Conservation (phyloP, 2,329 filamentous ascomycete genomes). For the Zarea fungicola region DNA sequence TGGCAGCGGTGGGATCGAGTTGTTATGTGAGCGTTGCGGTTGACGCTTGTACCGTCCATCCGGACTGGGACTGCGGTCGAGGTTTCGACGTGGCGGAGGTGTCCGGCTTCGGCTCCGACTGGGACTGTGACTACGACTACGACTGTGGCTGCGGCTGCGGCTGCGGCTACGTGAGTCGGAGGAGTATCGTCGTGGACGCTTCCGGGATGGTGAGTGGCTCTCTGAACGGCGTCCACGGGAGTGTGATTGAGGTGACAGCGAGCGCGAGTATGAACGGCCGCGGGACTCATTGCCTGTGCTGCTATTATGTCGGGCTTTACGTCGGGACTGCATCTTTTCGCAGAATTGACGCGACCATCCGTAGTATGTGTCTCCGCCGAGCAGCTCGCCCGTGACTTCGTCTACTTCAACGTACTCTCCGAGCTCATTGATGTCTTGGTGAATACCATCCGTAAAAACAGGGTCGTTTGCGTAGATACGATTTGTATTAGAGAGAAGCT, state of each 20-base stretch:
- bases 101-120: conserved; percentile 27
- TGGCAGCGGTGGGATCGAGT: too few relatives aligned
- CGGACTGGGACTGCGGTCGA: too few relatives aligned
- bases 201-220: conserved; percentile 27
- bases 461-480: conserved; percentile 54
- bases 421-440: conserved; percentile 66
- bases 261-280: conserved; percentile 29
- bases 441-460: background rate
- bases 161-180: conserved; percentile 22
- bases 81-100: too few relatives aligned
- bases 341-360: conserved; percentile 82
- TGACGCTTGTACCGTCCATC: conserved; percentile 22
- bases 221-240: conserved; percentile 25
- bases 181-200: conserved; percentile 24
- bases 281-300: background rate
- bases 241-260: conserved; percentile 21
- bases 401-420: conserved; percentile 64
- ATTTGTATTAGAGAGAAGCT: conserved; percentile 64
- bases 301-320: too few relatives aligned
- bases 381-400: conserved; percentile 59
- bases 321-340: conserved; percentile 62
- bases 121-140: conserved; percentile 23
- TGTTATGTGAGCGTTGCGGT: conserved; percentile 26
- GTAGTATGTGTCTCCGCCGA: conserved; percentile 72
- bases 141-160: conserved; percentile 18